A percentile compares a stretch with the other conserved stretches of the same genome.
Evolutionary conservation across 768 basidiomycete genomes (phyloP).

Genomic region (Pleurotus eryngii): DNA sequence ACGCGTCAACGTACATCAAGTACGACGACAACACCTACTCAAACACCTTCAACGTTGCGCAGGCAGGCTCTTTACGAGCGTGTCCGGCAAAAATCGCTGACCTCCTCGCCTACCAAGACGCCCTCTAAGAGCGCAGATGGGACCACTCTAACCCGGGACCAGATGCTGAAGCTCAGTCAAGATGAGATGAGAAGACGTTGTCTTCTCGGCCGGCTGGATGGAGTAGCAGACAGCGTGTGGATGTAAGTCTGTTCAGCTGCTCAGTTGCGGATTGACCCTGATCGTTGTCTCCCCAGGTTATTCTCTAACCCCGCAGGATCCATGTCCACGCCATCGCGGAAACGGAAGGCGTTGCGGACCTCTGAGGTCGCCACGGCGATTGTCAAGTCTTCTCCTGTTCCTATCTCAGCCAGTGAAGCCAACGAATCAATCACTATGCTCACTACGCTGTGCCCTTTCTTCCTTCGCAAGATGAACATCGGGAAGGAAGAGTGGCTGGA

Average conservation of each 20-base stretch:
- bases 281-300: conserved; percentile 41
- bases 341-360: conserved; percentile 66
- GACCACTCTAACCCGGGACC: conserved; percentile 56
- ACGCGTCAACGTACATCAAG: conserved; percentile 55
- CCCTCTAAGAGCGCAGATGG: conserved; percentile 45
- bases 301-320: conserved; percentile 64
- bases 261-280: not conserved
- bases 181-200: conserved; percentile 77
- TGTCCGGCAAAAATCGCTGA: conserved; percentile 68
- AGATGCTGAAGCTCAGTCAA: conserved; percentile 68
- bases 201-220: conserved; percentile 70
- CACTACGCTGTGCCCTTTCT: conserved; percentile 73
- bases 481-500: conserved; percentile 57
- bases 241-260: conserved; percentile 48
- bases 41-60: conserved; percentile 72
- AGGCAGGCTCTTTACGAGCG: conserved; percentile 82
- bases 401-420: conserved; percentile 75
- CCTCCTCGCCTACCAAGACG: conserved; percentile 65
- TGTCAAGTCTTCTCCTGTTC: conserved; percentile 78
- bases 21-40: conserved; percentile 48
- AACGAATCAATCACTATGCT: conserved; percentile 70
- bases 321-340: conserved; percentile 54
- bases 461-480: conserved; percentile 62
- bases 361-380: conserved; percentile 67
- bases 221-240: conserved; percentile 86